Base-by-base conservation (phyloP, 805 yeast genomes). In the Schizosaccharomyces japonicus region DNA sequence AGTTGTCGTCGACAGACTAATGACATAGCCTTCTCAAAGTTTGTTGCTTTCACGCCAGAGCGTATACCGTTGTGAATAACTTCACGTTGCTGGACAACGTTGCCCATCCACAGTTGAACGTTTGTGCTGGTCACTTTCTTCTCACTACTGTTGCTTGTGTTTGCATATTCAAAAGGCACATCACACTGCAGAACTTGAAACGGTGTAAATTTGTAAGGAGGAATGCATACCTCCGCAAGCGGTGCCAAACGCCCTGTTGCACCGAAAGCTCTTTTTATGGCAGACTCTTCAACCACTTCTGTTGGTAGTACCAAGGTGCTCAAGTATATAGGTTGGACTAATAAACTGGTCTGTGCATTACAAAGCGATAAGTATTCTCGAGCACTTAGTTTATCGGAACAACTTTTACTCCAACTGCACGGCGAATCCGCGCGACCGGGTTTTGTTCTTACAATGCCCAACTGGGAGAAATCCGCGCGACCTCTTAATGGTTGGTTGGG, bases 351-450 rank as follows among this genome's bases (percentile, higher is more conserved):
- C 19, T 28, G 31, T 6, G 46, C 31, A 42, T 28, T 42, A 28
- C 19, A 29, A 27, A 29, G 3, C n/a, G 46, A 42, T 7, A 42
- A 10, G 13, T 11, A 28, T 25, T 42, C 30, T 28, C 27, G 21
- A 11, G 33, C n/a, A 10, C 30, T 13, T 23, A 42, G 11, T 27
- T 42, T 42, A 27, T 42, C 46, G 4, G 33, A 15, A 29, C 46
- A 42, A 28, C 33, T 28, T 42, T 42, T 42, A 15, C 33, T 28
- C 31, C 31, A 29, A 21, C 46, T 42, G 19, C 19, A n/a, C 5
- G 46, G 33, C 13, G 46, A 8, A 29, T 42, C 46, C 15, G 46
- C 32, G 10, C 46, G 31, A 3, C 46, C 46, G 5, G 46, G 46
- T 42, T 42, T 42, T 2, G 46, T 42, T 15, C 46, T 28, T 10